Conservation (phyloP, 306 rosid species). For the Rosa rugosa region DNA sequence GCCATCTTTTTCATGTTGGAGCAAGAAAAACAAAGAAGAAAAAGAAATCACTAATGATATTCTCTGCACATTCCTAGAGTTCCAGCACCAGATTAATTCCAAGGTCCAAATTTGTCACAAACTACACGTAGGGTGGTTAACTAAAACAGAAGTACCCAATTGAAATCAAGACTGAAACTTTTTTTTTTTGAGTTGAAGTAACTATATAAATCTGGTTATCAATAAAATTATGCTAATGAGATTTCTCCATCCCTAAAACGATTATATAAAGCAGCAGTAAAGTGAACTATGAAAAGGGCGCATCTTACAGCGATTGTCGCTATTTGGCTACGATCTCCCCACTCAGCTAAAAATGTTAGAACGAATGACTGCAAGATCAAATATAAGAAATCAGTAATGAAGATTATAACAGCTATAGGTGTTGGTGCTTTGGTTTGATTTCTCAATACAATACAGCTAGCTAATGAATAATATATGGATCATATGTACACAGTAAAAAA, state of each 20-base stretch:
- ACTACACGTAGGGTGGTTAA: no score
- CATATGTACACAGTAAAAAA: background rate
- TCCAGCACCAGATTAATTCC: no score
- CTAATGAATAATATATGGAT: background rate
- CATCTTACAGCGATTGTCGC: constrained; percentile 94
- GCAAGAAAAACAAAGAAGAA: no score
- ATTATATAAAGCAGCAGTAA: background rate
- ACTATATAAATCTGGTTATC: no score
- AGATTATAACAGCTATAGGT: background rate
- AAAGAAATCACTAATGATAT: no score
- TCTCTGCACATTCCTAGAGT: no score
- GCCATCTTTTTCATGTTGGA: no score
- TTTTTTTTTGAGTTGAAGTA: no score
- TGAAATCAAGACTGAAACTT: no score
- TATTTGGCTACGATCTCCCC: constrained; percentile 99
- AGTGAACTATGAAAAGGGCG: constrained; percentile 8
- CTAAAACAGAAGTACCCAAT: no score
- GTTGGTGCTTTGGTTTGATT: background rate
- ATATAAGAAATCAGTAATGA: constrained; percentile 6
- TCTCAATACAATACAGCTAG: background rate
- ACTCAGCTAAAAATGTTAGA: constrained; percentile 95
- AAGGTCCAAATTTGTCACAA: no score
- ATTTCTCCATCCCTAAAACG: background rate
- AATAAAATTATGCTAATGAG: no score
- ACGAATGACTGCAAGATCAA: constrained; percentile 72